Percentiles rank a stretch among this genome's conserved stretches.
Evolutionary conservation across 768 basidiomycete genomes (phyloP).

Genomic region (Heimioporus sp.): DNA sequence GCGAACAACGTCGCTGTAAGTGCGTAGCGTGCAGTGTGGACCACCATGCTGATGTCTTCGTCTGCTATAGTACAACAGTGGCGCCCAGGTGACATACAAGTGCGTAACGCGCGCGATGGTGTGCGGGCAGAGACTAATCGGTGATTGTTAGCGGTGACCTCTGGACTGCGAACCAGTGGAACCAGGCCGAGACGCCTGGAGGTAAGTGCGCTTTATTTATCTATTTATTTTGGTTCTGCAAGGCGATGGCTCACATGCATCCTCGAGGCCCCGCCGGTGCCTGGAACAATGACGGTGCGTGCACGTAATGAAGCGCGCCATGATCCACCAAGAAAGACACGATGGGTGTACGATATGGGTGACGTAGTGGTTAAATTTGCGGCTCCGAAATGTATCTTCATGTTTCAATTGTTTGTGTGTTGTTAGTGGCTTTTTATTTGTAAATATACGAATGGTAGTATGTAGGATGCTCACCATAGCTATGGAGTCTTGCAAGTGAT

Average conservation of each 20-base stretch:
- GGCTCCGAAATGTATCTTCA: too few species aligned
- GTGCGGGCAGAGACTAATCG: neutral
- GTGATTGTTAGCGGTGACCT: constrained; percentile 37
- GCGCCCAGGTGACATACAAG: constrained; percentile 41
- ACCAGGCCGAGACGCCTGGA: constrained; percentile 35
- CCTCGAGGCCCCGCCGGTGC: constrained; percentile 46
- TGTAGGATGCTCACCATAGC: too few species aligned
- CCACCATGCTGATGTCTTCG: neutral
- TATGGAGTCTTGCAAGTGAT: too few species aligned
- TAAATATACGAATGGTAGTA: too few species aligned
- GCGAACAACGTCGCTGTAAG: constrained; percentile 34
- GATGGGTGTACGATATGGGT: too few species aligned
- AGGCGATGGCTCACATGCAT: neutral
- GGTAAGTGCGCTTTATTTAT: constrained; percentile 9
- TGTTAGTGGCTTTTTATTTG: too few species aligned
- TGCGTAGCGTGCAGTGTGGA: constrained; percentile 7
- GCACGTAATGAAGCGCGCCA: constrained; percentile 15
- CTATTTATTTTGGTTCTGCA: neutral
- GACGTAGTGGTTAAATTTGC: too few species aligned
- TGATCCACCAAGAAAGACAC: too few species aligned
- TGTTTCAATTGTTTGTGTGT: too few species aligned
- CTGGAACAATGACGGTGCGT: constrained; percentile 58
- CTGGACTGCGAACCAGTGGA: constrained; percentile 52
- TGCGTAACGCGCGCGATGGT: constrained; percentile 16
- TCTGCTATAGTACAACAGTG: constrained; percentile 40